Evolutionary conservation across 2,329 filamentous ascomycete genomes (phyloP).

Genomic region (Pseudocercospora fijiensis): DNA sequence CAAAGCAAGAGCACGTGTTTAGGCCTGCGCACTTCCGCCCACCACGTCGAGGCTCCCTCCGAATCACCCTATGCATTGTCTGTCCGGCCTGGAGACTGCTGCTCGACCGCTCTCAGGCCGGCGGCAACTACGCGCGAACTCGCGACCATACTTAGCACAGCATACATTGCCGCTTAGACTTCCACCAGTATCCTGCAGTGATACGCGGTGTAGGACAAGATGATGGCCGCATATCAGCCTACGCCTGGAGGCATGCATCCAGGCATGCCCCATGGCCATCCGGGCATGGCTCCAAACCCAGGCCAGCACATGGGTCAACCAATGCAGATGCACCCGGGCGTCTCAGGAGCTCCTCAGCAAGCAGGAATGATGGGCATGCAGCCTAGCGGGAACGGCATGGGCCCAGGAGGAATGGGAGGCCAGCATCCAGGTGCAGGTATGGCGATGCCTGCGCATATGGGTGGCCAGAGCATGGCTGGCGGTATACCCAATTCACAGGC

Average conservation of each 20-base stretch:
- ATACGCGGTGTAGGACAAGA: constrained; percentile 44
- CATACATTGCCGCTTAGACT: constrained; percentile 35
- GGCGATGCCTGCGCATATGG: constrained; percentile 38
- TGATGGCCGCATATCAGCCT: constrained; percentile 72
- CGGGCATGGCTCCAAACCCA: constrained; percentile 65
- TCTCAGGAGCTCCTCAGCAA: constrained; percentile 68
- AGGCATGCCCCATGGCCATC: constrained; percentile 64
- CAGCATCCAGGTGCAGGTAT: constrained; percentile 38
- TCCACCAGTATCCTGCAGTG: constrained; percentile 11
- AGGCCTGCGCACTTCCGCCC: constrained; percentile 7
- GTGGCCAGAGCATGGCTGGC: constrained; percentile 47
- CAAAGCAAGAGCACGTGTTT: constrained; percentile 22
- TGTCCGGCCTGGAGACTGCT: constrained; percentile 27
- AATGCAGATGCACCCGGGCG: constrained; percentile 68
- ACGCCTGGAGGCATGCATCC: constrained; percentile 67
- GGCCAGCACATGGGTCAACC: constrained; percentile 68
- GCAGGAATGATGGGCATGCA: constrained; percentile 76
- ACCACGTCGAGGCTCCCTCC: neutral
- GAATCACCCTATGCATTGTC: constrained; percentile 34
- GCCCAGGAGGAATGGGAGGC: constrained; percentile 35
- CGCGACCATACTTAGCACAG: constrained; percentile 11
- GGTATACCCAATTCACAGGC: constrained; percentile 63
- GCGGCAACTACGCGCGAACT: constrained; percentile 25
- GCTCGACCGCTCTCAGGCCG: constrained; percentile 33
- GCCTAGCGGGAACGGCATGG: constrained; percentile 60